Conservation (phyloP, 345 rosid genomes). For the Leavenworthia alabamica region DNA sequence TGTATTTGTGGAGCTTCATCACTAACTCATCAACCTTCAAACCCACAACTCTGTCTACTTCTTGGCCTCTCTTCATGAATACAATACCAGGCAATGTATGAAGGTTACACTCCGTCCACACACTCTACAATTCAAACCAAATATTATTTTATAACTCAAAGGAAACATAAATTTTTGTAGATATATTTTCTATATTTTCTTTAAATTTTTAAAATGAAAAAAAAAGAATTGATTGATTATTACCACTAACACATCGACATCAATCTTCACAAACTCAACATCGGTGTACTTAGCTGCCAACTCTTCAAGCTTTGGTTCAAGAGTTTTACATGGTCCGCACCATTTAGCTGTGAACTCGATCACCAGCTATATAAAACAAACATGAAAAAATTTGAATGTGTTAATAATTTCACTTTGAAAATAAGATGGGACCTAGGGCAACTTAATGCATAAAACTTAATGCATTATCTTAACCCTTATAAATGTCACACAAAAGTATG, state of each 20-base stretch:
- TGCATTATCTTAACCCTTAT: background rate
- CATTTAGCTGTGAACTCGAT: constrained; percentile 68
- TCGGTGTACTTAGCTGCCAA: constrained; percentile 48
- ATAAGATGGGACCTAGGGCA: background rate
- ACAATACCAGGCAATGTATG: constrained; percentile 50
- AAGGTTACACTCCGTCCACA: constrained; percentile 37
- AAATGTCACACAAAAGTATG: too few relatives aligned
- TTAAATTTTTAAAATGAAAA: background rate
- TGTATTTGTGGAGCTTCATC: constrained; percentile 51
- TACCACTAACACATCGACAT: constrained; percentile 57
- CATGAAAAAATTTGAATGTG: background rate
- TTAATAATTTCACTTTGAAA: background rate
- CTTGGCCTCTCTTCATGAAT: constrained; percentile 58
- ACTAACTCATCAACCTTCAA: constrained; percentile 46
- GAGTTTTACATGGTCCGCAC: constrained; percentile 68
- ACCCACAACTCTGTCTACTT: constrained; percentile 52
- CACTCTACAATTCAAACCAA: constrained; percentile 32
- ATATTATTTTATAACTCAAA: constrained; percentile 1
- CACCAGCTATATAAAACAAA: constrained; percentile 41
- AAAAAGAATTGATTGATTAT: background rate
- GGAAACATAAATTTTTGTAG: background rate
- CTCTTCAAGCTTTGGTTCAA: constrained; percentile 49
- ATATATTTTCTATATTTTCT: background rate
- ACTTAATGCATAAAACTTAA: background rate
- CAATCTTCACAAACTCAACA: constrained; percentile 66